Conservation (phyloP, 345 rosid species). For the Eutrema japonicum region DNA sequence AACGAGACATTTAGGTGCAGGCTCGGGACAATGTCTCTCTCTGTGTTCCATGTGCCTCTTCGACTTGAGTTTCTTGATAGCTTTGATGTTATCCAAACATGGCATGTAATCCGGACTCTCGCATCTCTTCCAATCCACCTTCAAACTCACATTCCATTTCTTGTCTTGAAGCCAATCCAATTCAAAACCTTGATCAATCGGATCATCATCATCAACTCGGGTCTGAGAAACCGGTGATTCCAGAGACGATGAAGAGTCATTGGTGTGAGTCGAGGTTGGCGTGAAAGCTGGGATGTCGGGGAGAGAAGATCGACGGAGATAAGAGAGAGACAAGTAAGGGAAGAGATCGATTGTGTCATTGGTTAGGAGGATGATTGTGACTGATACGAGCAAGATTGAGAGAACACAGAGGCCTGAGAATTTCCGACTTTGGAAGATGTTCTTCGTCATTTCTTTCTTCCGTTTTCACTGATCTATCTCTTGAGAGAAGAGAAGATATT, state of each 20-base stretch:
- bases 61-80: conserved; percentile 64
- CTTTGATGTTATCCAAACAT: conserved; percentile 74
- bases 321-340: conserved; percentile 47
- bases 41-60: conserved; percentile 87
- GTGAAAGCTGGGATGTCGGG: conserved; percentile 30
- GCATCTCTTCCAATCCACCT: conserved; percentile 57
- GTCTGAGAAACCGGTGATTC: conserved; percentile 25
- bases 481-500: neutral
- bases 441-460: conserved; percentile 32
- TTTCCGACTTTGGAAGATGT: conserved; percentile 45
- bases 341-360: conserved; percentile 42
- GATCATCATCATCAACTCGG: neutral
- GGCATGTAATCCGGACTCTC: conserved; percentile 67
- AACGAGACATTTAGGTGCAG: conserved; percentile 65
- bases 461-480: conserved; percentile 33
- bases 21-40: conserved; percentile 82
- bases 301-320: conserved; percentile 50
- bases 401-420: conserved; percentile 49
- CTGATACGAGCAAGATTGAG: conserved; percentile 50
- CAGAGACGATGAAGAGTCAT: neutral
- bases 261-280: conserved; percentile 28
- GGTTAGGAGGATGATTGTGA: conserved; percentile 52
- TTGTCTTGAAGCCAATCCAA: conserved; percentile 17
- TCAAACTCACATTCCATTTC: conserved; percentile 38
- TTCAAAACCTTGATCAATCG: conserved; percentile 25